Percentiles rank a stretch among this genome's conserved stretches.
These are phyloP conservation scores for Diaporthe longicolla DNA, from an alignment of 2,329 filamentous ascomycete species.

Conservation along the genomic window DNA sequence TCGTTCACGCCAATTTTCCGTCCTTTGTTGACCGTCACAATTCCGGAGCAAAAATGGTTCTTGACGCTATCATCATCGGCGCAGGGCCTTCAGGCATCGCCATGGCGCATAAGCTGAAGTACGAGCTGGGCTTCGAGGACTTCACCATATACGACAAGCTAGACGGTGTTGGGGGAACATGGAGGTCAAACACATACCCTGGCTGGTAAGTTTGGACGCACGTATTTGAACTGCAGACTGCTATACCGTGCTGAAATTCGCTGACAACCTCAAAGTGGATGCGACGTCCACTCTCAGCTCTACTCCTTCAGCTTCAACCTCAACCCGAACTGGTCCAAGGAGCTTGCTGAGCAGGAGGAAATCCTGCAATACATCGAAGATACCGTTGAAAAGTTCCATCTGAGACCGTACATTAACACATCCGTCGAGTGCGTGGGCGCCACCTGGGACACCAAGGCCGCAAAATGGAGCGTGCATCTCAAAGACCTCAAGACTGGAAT, in stretches of 20 bases:
- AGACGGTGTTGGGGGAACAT: not conserved
- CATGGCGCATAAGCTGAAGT: constrained; percentile 6
- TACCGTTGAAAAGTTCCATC: too few relatives aligned
- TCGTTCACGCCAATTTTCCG: not conserved
- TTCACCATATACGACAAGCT: constrained; percentile 4
- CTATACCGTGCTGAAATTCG: not conserved
- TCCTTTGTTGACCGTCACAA: too few relatives aligned
- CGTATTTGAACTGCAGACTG: too few relatives aligned
- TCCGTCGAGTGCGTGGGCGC: too few relatives aligned
- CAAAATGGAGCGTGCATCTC: too few relatives aligned
- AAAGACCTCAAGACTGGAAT: too few relatives aligned
- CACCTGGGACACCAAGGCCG: too few relatives aligned
- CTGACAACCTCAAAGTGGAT: constrained; percentile 1
- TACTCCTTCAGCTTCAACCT: too few relatives aligned
- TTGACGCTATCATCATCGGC: constrained; percentile 6
- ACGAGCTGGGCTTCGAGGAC: not conserved
- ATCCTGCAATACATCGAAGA: too few relatives aligned
- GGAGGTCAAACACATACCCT: not conserved
- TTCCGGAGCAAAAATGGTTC: not conserved
- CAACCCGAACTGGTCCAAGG: too few relatives aligned
- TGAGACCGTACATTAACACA: too few relatives aligned
- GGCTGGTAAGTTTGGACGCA: not conserved
- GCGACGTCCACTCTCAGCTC: not conserved
- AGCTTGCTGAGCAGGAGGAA: too few relatives aligned
- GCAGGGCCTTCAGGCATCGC: not conserved